Conservation (phyloP, 148 eudicot species). For the Amaranthus palmeri region DNA sequence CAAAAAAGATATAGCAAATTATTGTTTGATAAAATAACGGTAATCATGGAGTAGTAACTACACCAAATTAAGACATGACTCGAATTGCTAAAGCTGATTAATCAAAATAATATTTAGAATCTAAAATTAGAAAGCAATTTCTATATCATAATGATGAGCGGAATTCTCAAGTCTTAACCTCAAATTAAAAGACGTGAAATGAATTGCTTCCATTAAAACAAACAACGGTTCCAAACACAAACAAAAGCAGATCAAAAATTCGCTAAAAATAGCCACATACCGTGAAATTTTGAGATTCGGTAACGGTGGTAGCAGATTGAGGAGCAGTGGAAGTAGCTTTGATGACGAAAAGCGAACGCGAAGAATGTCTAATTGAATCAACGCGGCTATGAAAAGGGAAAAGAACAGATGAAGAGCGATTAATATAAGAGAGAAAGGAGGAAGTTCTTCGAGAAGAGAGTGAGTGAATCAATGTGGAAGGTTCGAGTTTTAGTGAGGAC, state of each 20-base stretch:
- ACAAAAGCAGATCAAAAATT: not conserved
- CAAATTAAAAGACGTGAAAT: no score
- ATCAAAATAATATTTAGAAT: no score
- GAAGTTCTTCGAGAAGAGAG: conserved; percentile 13
- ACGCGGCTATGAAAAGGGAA: not conserved
- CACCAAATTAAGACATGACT: not conserved
- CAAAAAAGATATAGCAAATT: no score
- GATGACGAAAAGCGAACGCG: conserved; percentile 19
- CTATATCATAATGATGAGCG: no score
- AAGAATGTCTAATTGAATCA: conserved; percentile 8
- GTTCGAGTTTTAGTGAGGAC: conserved; percentile 22
- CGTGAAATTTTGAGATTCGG: conserved; percentile 47
- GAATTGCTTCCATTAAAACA: no score
- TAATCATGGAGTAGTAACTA: not conserved
- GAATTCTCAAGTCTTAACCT: no score
- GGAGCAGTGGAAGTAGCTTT: conserved; percentile 39
- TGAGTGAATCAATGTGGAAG: not conserved
- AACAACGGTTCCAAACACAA: no score
- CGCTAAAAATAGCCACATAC: conserved; percentile 15
- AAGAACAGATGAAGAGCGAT: conserved; percentile 24
- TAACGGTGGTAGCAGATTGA: not conserved
- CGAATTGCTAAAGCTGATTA: no score
- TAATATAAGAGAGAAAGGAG: conserved; percentile 9
- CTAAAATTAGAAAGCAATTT: no score
- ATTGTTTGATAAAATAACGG: no score